Conservation (phyloP, 2,329 filamentous ascomycete genomes). For the Colletotrichum lentis region DNA sequence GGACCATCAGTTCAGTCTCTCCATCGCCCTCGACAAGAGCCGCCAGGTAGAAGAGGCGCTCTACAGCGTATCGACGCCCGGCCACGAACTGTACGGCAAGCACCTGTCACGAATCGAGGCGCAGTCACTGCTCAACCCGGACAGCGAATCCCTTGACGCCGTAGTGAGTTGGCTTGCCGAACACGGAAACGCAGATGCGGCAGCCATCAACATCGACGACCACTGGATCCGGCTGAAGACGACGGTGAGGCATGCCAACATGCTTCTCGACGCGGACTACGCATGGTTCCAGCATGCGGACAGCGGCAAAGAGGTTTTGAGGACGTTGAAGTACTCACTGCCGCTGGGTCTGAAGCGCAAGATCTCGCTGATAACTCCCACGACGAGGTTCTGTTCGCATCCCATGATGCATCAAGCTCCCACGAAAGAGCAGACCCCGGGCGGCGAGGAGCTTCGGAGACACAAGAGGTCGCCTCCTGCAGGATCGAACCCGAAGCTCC, state of each 20-base stretch:
- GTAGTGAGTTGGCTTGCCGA: constrained; percentile 56
- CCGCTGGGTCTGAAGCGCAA: constrained; percentile 5
- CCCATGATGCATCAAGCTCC: constrained; percentile 44
- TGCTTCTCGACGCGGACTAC: constrained; percentile 56
- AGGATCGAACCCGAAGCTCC: background rate
- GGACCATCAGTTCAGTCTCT: constrained; percentile 7
- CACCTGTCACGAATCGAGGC: constrained; percentile 59
- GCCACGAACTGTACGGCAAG: constrained; percentile 56
- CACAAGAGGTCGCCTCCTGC: constrained; percentile 16
- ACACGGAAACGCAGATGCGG: constrained; percentile 48
- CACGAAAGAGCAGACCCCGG: rapidly evolving
- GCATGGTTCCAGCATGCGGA: constrained; percentile 10
- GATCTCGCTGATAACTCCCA: constrained; percentile 60
- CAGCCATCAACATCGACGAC: constrained; percentile 48
- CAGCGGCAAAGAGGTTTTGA: constrained; percentile 53
- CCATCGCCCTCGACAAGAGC: constrained; percentile 21
- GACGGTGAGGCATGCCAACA: constrained; percentile 51
- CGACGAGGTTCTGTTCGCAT: constrained; percentile 45
- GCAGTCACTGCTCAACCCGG: constrained; percentile 57
- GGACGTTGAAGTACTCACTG: constrained; percentile 46
- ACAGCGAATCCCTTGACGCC: constrained; percentile 48
- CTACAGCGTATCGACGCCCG: constrained; percentile 59
- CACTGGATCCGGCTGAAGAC: constrained; percentile 55
- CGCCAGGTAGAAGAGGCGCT: constrained; percentile 54
- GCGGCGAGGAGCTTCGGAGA: constrained; percentile 24